Evolutionary conservation across 2,329 filamentous ascomycete genomes (phyloP).

Genomic region (Monosporascus sp.): DNA sequence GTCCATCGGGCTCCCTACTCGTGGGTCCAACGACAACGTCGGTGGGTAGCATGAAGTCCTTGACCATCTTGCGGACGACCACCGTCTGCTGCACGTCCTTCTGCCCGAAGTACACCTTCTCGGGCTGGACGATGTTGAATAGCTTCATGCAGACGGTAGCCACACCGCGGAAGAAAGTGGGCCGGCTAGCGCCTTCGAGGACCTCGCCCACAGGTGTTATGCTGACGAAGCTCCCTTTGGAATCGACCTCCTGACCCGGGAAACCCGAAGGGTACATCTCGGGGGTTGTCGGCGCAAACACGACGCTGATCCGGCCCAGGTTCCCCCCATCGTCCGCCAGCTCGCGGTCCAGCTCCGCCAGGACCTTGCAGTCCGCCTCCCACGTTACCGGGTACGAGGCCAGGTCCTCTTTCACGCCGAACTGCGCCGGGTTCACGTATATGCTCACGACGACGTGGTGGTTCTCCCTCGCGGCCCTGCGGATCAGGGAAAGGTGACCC

Average conservation of each 20-base stretch:
- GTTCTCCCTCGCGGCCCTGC: conserved; percentile 76
- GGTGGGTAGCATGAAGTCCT: conserved; percentile 77
- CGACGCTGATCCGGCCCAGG: conserved; percentile 66
- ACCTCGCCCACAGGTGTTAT: conserved; percentile 79
- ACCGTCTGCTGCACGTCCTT: conserved; percentile 98
- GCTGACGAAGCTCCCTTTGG: conserved; percentile 82
- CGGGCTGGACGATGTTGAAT: conserved; percentile 75
- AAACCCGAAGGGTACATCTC: conserved; percentile 85
- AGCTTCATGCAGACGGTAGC: conserved; percentile 95
- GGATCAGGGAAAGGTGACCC: conserved; percentile 82
- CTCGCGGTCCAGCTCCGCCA: conserved; percentile 65
- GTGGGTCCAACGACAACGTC: conserved; percentile 72
- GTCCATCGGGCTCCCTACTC: conserved; percentile 68
- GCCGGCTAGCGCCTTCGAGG: conserved; percentile 78
- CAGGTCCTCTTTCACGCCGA: conserved; percentile 83
- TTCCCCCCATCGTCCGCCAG: conserved; percentile 56
- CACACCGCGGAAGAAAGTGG: conserved; percentile 94
- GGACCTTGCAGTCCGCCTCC: conserved; percentile 64
- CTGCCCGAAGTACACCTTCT: conserved; percentile 87
- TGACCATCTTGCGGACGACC: conserved; percentile 78
- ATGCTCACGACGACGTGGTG: conserved; percentile 85
- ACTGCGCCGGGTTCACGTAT: conserved; percentile 96
- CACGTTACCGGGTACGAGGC: conserved; percentile 86
- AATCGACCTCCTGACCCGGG: conserved; percentile 66
- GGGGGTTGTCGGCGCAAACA: conserved; percentile 78